Conservation (phyloP, 2,329 filamentous ascomycete genomes). For the Thermochaetoides dissita region DNA sequence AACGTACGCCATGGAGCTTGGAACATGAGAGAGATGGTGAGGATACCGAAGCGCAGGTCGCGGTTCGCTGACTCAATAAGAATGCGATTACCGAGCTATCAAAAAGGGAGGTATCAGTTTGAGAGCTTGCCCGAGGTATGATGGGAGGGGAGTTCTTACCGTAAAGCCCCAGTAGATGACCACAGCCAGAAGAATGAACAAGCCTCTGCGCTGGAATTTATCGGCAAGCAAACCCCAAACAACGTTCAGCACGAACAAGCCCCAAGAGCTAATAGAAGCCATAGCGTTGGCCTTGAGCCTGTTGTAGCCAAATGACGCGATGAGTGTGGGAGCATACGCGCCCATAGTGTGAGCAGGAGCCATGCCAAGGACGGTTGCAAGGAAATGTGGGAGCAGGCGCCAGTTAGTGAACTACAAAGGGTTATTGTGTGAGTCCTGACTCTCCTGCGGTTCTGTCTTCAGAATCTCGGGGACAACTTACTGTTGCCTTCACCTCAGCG, state of each 20-base stretch:
- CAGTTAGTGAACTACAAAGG: constrained; percentile 22
- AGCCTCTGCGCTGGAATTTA: constrained; percentile 14
- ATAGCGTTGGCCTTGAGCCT: constrained; percentile 23
- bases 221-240: constrained; percentile 20
- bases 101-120: neutral
- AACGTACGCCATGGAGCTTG: constrained; percentile 20
- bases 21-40: constrained; percentile 17
- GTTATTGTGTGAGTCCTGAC: no score
- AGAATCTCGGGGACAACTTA: constrained; percentile 11
- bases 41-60: constrained; percentile 18
- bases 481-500: constrained; percentile 22
- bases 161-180: constrained; percentile 17
- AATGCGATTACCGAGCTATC: constrained; percentile 18
- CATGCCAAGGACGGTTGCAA: constrained; percentile 19
- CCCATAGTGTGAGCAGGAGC: constrained; percentile 18
- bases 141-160: constrained; percentile 11
- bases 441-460: neutral
- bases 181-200: constrained; percentile 18
- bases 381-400: constrained; percentile 22
- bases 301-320: constrained; percentile 23
- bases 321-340: constrained; percentile 21
- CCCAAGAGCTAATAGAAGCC: constrained; percentile 23
- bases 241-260: constrained; percentile 21
- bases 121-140: neutral
- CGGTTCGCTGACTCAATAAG: constrained; percentile 15